Evolutionary conservation across 352 stramenopile species (phyloP).

Genomic region (Pythium sp.): DNA sequence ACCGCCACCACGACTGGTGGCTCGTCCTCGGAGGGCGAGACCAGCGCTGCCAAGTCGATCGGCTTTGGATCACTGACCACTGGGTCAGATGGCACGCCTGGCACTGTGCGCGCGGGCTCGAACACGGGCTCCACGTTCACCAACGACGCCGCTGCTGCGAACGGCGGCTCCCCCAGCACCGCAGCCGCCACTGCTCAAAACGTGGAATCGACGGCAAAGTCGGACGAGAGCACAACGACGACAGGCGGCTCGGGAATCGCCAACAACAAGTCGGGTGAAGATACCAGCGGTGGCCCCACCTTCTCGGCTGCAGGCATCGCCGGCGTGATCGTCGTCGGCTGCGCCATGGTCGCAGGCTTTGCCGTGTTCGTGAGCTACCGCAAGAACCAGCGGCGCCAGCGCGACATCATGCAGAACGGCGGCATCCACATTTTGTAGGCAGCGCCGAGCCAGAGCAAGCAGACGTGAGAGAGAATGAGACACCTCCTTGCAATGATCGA

Average conservation of each 20-base stretch:
- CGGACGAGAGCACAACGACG: not conserved
- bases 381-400: conserved; percentile 75
- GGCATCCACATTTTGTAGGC: conserved; percentile 37
- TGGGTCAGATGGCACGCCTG: conserved; percentile 7
- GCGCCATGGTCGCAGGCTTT: conserved; percentile 45
- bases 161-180: not conserved
- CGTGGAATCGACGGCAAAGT: not conserved
- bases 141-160: conserved; percentile 10
- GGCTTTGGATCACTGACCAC: conserved; percentile 15
- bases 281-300: conserved; percentile 5
- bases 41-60: conserved; percentile 9
- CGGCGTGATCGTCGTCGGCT: conserved; percentile 53
- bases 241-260: conserved; percentile 19
- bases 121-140: conserved; percentile 19
- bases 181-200: conserved; percentile 11
- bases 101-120: conserved; percentile 13
- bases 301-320: conserved; percentile 60
- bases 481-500: not conserved
- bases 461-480: not conserved
- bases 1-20: not conserved
- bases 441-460: not conserved
- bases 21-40: not conserved
- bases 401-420: conserved; percentile 73
- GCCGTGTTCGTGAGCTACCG: conserved; percentile 56
- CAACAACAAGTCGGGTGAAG: conserved; percentile 32